A percentile compares a stretch with the other conserved stretches of the same genome.
Conservation (phyloP, 2,329 filamentous ascomycete species). For the Paraconiothyrium brasiliense region DNA sequence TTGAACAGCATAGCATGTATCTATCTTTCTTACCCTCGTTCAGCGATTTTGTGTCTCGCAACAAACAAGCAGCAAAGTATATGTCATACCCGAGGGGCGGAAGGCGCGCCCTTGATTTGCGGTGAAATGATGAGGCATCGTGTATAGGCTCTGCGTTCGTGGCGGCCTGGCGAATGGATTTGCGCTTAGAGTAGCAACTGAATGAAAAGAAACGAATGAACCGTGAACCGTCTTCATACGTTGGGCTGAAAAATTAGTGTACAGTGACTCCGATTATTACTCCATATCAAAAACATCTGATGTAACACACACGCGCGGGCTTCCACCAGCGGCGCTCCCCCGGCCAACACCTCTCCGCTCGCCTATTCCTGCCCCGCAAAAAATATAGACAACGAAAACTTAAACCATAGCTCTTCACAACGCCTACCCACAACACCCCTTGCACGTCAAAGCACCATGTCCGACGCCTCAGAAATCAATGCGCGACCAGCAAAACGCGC, state of each 20-base stretch:
- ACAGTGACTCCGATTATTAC: neutral
- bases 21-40: conserved; percentile 25
- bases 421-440: conserved; percentile 37
- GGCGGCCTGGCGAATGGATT: neutral
- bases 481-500: conserved; percentile 45
- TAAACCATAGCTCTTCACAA: neutral
- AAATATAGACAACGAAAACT: conserved; percentile 10
- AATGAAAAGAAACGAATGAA: neutral
- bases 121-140: neutral
- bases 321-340: neutral
- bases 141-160: neutral
- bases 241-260: neutral
- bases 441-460: conserved; percentile 27
- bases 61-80: conserved; percentile 19
- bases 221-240: neutral
- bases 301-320: no score
- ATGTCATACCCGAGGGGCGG: conserved; percentile 18
- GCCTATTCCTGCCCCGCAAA: conserved; percentile 19
- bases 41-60: conserved; percentile 5
- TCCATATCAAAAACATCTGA: neutral
- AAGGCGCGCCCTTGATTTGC: neutral
- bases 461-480: conserved; percentile 13
- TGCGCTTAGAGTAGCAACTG: neutral
- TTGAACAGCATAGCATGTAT: conserved; percentile 32
- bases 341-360: neutral